Percentiles rank a stretch among this genome's conserved stretches.
phyloP scores from a whole-genome alignment of 352 stramenopile species.

The Globisporangium heterothallicum region DNA sequence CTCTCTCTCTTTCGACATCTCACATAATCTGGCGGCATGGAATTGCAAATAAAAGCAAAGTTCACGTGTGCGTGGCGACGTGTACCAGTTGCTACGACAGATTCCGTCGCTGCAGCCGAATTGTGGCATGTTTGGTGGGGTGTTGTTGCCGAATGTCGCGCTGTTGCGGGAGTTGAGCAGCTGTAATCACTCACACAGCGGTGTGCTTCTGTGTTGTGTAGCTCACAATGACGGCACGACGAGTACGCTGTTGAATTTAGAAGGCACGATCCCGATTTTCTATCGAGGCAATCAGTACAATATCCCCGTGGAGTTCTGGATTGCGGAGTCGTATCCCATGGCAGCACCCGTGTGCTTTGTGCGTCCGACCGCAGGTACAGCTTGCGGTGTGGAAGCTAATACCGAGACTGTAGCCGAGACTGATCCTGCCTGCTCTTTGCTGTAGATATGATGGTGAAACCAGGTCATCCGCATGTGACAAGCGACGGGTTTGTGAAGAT shows the following conservation, averaged over 20 bases:
- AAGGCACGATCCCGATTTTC: slow-evolving; percentile 90
- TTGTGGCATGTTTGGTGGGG: slow-evolving; percentile 75
- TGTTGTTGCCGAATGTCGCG: not conserved
- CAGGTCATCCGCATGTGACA: slow-evolving; percentile 79
- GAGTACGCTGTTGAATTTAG: slow-evolving; percentile 77
- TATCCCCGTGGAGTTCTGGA: slow-evolving; percentile 88
- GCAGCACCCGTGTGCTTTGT: slow-evolving; percentile 83
- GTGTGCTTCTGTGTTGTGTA: slow-evolving; percentile 11
- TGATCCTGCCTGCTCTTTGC: too few relatives aligned
- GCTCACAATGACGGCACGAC: slow-evolving; percentile 85
- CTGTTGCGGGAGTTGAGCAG: not conserved
- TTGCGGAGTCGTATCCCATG: slow-evolving; percentile 81
- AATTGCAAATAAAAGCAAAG: slow-evolving; percentile 74
- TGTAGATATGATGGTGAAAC: slow-evolving; percentile 83
- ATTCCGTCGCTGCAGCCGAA: slow-evolving; percentile 83
- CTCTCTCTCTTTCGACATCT: not conserved
- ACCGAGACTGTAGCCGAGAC: too few relatives aligned
- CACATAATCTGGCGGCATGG: not conserved
- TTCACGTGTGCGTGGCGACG: slow-evolving; percentile 72
- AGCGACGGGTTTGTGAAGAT: slow-evolving; percentile 84
- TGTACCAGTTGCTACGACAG: slow-evolving; percentile 82
- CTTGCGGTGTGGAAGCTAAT: not conserved
- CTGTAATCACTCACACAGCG: not conserved
- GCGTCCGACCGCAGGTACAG: slow-evolving; percentile 59
- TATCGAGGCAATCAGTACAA: slow-evolving; percentile 89